Base-by-base conservation (phyloP, 164 flowering plant species). In the Tinospora cordifolia region DNA sequence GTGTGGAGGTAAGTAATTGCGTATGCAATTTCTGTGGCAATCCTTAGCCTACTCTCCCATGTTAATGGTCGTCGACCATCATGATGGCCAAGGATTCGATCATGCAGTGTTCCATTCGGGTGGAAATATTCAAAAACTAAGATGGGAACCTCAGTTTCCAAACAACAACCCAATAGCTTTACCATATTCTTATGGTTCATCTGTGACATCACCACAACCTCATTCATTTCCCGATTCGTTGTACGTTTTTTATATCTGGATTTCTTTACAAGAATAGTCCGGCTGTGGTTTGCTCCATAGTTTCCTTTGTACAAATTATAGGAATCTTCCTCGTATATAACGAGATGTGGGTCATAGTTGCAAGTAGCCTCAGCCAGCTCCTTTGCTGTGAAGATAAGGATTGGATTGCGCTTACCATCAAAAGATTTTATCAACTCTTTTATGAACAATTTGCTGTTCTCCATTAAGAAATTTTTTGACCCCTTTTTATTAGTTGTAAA, bases 351-450 rank as follows among this genome's bases (percentile, higher is more conserved):
- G 27, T 24, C 46, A 36, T 69, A 70, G 47, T 66, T 66, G 26
- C 27, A n/a, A 9, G 72, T 75, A 8, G 70, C 72, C 12, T 41
- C 46, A 6, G 15, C 11, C 1, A 75, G 77, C 40, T 75, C 77
- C 70, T 70, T 14, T 11, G 39, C 62, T 7, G 73, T 57, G 67
- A 69, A 75, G 62, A 59, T 57, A 21, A 26, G 54, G 14, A 75
- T 65, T 9, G 73, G 49, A 44, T 40, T 40, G 44, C 44, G 44
- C 19, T 64, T 64, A 64, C 41, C 21, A 15, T 64, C 46, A 36
- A 38, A 64, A 11, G 39, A 19, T 64, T 8, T 34, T 36, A 13
- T 38, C n/a, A n/a, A n/a, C n/a, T n/a, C n/a, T n/a, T n/a, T n/a
- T n/a, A n/a, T n/a, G n/a, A n/a, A n/a, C n/a, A n/a, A n/a, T n/a